Percentiles rank a stretch among this genome's conserved stretches.
Evolutionary conservation across 768 basidiomycete genomes (phyloP).

Genomic region (Hericium rajendrae): DNA sequence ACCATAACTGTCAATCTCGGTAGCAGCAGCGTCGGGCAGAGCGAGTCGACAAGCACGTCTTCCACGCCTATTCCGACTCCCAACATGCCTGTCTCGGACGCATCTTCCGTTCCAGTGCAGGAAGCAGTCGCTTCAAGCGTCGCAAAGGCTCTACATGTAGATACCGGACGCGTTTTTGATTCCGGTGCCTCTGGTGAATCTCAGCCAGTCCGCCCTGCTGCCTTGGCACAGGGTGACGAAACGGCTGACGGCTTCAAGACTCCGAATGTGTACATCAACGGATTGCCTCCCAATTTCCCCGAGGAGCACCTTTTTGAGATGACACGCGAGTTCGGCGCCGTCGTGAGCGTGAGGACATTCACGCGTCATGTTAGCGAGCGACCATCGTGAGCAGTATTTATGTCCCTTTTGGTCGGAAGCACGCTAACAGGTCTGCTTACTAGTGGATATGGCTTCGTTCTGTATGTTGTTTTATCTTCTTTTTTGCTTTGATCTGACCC

Average conservation of each 20-base stretch:
- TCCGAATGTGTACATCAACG: slow-evolving; percentile 85
- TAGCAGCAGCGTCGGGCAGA: not conserved
- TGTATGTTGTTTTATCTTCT: slow-evolving; percentile 37
- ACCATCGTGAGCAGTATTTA: slow-evolving; percentile 33
- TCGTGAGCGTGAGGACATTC: slow-evolving; percentile 75
- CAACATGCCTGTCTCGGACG: not conserved
- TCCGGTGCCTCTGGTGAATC: slow-evolving; percentile 6
- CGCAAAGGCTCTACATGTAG: too few species aligned
- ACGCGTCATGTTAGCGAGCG: slow-evolving; percentile 74
- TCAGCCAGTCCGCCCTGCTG: not conserved
- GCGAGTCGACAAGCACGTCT: not conserved
- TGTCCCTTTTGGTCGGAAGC: slow-evolving; percentile 3
- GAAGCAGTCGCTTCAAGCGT: too few species aligned
- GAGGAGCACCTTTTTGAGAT: slow-evolving; percentile 73
- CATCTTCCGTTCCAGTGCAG: too few species aligned
- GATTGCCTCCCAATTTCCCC: slow-evolving; percentile 73
- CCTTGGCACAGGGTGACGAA: slow-evolving; percentile 4
- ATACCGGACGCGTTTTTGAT: not conserved
- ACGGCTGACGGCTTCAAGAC: slow-evolving; percentile 23
- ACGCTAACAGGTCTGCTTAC: slow-evolving; percentile 6
- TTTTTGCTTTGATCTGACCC: not conserved
- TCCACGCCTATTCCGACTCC: not conserved
- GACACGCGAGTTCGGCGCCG: slow-evolving; percentile 58
- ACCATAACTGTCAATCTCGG: slow-evolving; percentile 4
- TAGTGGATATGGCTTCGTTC: slow-evolving; percentile 71